Evolutionary conservation across 441 rosid genomes (phyloP).

Genomic region (Metrosideros polymorpha): DNA sequence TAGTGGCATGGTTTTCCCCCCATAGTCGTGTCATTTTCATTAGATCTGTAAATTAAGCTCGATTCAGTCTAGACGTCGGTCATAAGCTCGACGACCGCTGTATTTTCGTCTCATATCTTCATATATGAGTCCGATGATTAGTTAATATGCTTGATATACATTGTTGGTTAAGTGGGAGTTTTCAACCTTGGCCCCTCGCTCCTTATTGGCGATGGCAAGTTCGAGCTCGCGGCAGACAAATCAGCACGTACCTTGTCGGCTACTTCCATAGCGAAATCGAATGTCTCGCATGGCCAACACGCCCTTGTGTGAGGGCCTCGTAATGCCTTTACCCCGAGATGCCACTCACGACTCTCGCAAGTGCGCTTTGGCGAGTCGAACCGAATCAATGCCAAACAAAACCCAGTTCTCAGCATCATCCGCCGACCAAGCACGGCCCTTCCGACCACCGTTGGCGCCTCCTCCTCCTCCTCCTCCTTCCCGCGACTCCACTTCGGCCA

Average conservation of each 20-base stretch:
- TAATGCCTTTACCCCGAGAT: background rate
- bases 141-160: background rate
- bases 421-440: background rate
- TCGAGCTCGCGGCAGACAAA: accelerated
- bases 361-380: background rate
- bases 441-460: background rate
- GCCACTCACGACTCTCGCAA: background rate
- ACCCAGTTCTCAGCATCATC: background rate
- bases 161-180: background rate
- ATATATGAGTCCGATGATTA: background rate
- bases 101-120: background rate
- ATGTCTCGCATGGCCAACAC: background rate
- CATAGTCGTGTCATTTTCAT: background rate
- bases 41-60: background rate
- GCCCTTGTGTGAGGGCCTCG: background rate
- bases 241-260: background rate
- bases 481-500: background rate
- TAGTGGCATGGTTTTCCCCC: background rate
- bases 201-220: background rate
- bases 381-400: background rate
- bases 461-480: background rate
- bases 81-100: background rate
- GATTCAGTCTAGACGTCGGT: background rate
- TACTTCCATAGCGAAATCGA: background rate
- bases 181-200: background rate